phyloP scores from a whole-genome alignment of 257 asterid species.

The Knoxia roxburghii region DNA sequence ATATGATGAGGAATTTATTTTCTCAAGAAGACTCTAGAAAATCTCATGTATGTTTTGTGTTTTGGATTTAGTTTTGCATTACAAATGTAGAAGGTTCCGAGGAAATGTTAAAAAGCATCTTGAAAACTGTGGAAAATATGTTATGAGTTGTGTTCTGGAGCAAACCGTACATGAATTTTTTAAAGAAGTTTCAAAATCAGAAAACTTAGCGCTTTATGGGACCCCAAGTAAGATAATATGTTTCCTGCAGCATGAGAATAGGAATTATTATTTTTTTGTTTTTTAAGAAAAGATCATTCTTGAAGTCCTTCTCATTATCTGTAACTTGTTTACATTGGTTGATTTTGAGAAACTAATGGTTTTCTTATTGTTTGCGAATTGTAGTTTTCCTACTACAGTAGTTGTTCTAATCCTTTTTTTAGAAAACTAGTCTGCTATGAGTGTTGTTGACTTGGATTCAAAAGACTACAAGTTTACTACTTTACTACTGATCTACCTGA shows the following conservation, averaged over 20 bases:
- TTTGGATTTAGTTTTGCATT: no score
- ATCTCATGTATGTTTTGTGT: neutral
- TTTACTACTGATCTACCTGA: neutral
- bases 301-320: neutral
- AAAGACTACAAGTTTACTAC: neutral
- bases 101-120: no score
- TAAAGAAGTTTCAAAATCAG: no score
- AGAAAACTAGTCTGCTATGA: neutral
- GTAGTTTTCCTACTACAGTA: neutral
- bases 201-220: neutral
- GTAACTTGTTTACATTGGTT: neutral
- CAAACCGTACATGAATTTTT: no score
- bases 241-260: neutral
- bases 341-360: neutral
- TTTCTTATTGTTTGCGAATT: conserved; percentile 2
- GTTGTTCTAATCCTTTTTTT: neutral
- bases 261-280: neutral
- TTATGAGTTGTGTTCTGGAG: no score
- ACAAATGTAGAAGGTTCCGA: no score
- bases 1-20: neutral
- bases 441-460: neutral
- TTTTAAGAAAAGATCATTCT: neutral
- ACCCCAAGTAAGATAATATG: neutral
- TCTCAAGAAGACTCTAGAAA: neutral
- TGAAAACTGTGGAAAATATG: no score